Conservation (phyloP, 768 basidiomycete species). For the Tubosaeta sp. region DNA sequence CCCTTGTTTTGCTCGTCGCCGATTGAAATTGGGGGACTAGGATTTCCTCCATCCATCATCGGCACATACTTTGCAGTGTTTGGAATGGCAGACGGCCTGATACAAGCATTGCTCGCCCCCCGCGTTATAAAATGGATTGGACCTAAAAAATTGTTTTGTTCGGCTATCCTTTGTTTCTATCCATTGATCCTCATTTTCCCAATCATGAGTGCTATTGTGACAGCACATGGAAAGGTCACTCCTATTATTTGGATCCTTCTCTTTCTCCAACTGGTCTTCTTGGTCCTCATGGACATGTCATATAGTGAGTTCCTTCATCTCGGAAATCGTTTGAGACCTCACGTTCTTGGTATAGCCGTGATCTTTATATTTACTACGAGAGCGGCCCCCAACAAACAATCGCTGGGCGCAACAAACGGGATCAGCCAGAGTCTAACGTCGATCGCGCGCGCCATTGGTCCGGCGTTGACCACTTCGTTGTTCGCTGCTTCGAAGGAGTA, state of each 20-base stretch:
- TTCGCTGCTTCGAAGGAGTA: slow-evolving; percentile 49
- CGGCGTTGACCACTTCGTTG: slow-evolving; percentile 43
- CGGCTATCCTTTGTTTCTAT: slow-evolving; percentile 33
- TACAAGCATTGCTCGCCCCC: slow-evolving; percentile 40
- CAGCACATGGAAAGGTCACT: slow-evolving; percentile 26
- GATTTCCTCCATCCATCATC: slow-evolving; percentile 37
- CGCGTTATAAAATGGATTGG: slow-evolving; percentile 38
- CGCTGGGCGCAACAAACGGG: slow-evolving; percentile 56
- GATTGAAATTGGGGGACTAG: slow-evolving; percentile 40
- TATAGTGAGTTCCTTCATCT: slow-evolving; percentile 32
- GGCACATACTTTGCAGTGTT: slow-evolving; percentile 34
- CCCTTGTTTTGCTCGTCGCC: slow-evolving; percentile 47
- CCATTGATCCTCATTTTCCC: slow-evolving; percentile 40
- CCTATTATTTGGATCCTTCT: slow-evolving; percentile 37
- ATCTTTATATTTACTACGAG: slow-evolving; percentile 50
- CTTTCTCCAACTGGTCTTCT: slow-evolving; percentile 18
- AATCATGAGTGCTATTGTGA: slow-evolving; percentile 38
- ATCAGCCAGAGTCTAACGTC: slow-evolving; percentile 48
- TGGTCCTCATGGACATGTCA: slow-evolving; percentile 36
- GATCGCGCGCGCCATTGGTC: slow-evolving; percentile 45
- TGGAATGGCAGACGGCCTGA: slow-evolving; percentile 37
- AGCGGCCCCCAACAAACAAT: slow-evolving; percentile 47
- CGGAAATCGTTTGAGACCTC: background rate
- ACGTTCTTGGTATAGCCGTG: slow-evolving; percentile 30
- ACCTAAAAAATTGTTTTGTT: slow-evolving; percentile 34